Conservation (phyloP, 345 rosid genomes). For the Microthlaspi erraticum region DNA sequence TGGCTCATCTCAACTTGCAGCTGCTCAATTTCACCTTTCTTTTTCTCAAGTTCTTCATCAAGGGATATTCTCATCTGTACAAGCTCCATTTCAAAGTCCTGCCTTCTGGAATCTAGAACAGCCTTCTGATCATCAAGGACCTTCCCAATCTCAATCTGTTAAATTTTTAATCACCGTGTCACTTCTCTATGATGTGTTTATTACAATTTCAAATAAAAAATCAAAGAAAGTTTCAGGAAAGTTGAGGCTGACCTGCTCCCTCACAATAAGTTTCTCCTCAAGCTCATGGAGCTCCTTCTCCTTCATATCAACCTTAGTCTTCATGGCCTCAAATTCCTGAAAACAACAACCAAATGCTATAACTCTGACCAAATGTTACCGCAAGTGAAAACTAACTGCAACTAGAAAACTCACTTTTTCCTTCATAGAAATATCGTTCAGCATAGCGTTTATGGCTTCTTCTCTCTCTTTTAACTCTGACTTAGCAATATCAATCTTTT, state of each 20-base stretch:
- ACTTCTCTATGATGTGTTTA: neutral
- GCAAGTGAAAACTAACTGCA: neutral
- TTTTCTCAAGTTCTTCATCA: slow-evolving; percentile 63
- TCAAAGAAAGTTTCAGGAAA: slow-evolving; percentile 3
- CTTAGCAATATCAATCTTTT: slow-evolving; percentile 53
- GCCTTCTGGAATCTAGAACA: slow-evolving; percentile 55
- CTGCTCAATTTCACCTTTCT: slow-evolving; percentile 54
- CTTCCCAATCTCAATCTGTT: slow-evolving; percentile 67
- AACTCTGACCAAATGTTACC: slow-evolving; percentile 1
- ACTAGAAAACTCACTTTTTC: slow-evolving; percentile 61
- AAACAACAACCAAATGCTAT: slow-evolving; percentile 31
- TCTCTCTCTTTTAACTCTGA: slow-evolving; percentile 66
- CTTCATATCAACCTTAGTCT: slow-evolving; percentile 53
- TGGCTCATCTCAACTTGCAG: slow-evolving; percentile 56
- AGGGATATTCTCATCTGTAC: slow-evolving; percentile 60
- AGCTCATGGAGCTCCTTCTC: slow-evolving; percentile 60
- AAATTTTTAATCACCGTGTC: slow-evolving; percentile 23
- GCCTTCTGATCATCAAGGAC: slow-evolving; percentile 71
- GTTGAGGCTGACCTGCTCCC: slow-evolving; percentile 68
- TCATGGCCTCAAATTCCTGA: slow-evolving; percentile 56
- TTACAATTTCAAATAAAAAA: neutral
- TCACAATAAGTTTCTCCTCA: slow-evolving; percentile 71
- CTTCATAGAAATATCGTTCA: slow-evolving; percentile 58
- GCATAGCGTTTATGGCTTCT: slow-evolving; percentile 49
- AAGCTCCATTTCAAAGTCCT: slow-evolving; percentile 64